Conservation (phyloP, 2,329 filamentous ascomycete species). For the Neonectria sp. region DNA sequence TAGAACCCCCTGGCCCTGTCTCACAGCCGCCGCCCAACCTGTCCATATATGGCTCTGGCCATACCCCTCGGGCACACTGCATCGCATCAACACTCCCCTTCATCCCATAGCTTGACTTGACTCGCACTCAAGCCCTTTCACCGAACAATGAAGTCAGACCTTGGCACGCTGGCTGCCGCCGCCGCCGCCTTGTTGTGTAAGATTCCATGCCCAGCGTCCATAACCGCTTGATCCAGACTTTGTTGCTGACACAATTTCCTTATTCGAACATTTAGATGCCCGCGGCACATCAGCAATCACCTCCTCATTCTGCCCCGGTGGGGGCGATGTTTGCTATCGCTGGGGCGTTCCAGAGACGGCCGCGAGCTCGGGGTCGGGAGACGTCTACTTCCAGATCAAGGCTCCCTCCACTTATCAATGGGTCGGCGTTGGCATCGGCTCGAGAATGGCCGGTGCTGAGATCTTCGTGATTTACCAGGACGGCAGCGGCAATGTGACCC, state of each 20-base stretch:
- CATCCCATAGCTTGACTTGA: constrained; percentile 10
- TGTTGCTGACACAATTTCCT: constrained; percentile 24
- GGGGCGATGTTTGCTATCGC: constrained; percentile 65
- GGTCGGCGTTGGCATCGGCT: constrained; percentile 72
- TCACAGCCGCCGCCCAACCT: constrained; percentile 9
- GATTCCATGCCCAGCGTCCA: constrained; percentile 13
- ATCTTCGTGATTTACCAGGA: constrained; percentile 76
- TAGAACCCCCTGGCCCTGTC: constrained; percentile 19
- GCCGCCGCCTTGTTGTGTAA: constrained; percentile 39
- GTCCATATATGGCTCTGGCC: constrained; percentile 24
- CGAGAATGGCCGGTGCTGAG: constrained; percentile 68
- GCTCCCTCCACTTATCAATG: constrained; percentile 68
- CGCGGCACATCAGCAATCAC: constrained; percentile 44
- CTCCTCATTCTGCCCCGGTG: constrained; percentile 58
- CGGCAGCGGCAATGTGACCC: constrained; percentile 71
- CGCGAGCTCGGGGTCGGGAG: constrained; percentile 63
- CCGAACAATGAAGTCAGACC: constrained; percentile 39
- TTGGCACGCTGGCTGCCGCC: constrained; percentile 33
- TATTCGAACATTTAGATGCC: constrained; percentile 37
- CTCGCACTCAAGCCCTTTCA: background rate
- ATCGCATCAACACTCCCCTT: background rate
- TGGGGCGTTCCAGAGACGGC: constrained; percentile 69
- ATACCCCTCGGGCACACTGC: background rate
- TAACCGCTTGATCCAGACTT: background rate
- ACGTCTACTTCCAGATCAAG: constrained; percentile 74